Conservation (phyloP, 2,329 filamentous ascomycete species). For the Ascochyta clinopodiicola region DNA sequence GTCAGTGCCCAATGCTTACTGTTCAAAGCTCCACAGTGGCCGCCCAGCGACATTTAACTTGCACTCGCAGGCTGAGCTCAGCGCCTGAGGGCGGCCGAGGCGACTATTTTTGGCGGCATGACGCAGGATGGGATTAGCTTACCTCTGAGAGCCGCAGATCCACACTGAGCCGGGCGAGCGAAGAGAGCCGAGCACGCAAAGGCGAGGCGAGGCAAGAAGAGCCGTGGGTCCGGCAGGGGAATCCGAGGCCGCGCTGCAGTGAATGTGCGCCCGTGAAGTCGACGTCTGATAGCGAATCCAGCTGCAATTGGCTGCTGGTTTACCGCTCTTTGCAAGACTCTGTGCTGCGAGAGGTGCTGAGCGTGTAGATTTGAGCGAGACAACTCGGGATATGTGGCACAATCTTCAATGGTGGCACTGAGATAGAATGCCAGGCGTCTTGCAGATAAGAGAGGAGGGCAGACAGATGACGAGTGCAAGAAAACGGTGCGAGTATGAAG, state of each 20-base stretch:
- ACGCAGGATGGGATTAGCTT: conserved; percentile 28
- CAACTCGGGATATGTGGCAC: conserved; percentile 9
- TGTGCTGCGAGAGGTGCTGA: conserved; percentile 23
- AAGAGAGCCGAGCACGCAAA: conserved; percentile 6
- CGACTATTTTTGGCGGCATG: conserved; percentile 29
- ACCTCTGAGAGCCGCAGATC: conserved; percentile 26
- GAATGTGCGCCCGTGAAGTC: neutral
- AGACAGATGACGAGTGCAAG: neutral
- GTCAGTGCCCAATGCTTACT: conserved; percentile 17
- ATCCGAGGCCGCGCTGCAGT: neutral
- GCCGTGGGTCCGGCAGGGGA: neutral
- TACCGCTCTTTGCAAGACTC: conserved; percentile 38
- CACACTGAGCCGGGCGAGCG: conserved; percentile 9
- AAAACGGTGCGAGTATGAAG: neutral
- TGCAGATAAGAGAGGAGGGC: conserved; percentile 5
- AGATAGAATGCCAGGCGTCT: conserved; percentile 5
- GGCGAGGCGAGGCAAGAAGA: neutral
- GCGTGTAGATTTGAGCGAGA: conserved; percentile 6
- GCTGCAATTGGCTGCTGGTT: conserved; percentile 40
- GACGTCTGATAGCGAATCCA: conserved; percentile 29
- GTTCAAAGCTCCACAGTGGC: neutral
- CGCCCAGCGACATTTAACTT: conserved; percentile 3
- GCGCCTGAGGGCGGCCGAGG: neutral
- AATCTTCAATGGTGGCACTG: conserved; percentile 21
- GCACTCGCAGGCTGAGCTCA: neutral